Evolutionary conservation across 148 eudicot species (phyloP).

Genomic region (Silene conica): DNA sequence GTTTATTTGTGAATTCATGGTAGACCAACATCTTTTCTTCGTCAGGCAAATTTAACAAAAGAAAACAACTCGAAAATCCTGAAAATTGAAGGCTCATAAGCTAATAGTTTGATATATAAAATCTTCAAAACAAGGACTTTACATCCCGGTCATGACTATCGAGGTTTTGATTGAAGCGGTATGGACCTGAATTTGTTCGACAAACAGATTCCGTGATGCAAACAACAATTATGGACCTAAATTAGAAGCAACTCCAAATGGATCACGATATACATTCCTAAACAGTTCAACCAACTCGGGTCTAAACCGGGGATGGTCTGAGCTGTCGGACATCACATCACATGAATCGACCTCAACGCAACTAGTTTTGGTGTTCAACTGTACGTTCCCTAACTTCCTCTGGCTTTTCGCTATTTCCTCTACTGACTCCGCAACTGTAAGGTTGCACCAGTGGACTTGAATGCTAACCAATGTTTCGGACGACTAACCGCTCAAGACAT

Average conservation of each 20-base stretch:
- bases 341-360: not conserved
- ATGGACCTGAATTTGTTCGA: too few species aligned
- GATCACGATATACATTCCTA: not conserved
- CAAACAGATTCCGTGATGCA: too few species aligned
- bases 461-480: not conserved
- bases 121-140: too few species aligned
- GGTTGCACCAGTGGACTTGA: not conserved
- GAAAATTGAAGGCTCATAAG: too few species aligned
- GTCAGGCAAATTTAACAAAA: too few species aligned
- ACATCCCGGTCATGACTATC: too few species aligned
- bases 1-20: too few species aligned
- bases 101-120: too few species aligned
- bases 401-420: not conserved
- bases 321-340: not conserved
- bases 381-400: not conserved
- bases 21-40: too few species aligned
- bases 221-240: slow-evolving; percentile 1
- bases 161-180: too few species aligned
- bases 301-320: not conserved
- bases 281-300: not conserved
- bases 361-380: not conserved
- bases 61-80: too few species aligned
- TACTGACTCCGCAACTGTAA: not conserved
- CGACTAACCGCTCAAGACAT: not conserved
- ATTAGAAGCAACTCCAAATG: not conserved